Evolutionary conservation across 495 filamentous ascomycete genomes (phyloP).

Genomic region (Lasiosphaeris hirsuta): DNA sequence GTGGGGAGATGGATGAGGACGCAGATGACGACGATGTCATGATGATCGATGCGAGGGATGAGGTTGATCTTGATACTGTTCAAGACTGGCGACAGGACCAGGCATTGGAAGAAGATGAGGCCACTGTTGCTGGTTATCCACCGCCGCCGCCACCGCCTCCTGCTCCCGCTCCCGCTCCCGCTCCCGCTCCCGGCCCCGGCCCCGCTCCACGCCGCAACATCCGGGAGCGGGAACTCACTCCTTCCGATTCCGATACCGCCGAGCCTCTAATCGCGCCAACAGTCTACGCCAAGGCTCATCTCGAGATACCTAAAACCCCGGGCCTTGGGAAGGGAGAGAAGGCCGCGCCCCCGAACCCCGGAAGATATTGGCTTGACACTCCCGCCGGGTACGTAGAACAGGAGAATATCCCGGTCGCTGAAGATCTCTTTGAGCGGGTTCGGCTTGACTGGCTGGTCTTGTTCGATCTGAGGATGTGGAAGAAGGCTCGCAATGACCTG

Average conservation of each 20-base stretch:
- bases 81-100: conserved; percentile 44
- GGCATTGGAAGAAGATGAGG: conserved; percentile 60
- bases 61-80: conserved; percentile 59
- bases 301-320: conserved; percentile 58
- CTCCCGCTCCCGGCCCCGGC: conserved; percentile 33
- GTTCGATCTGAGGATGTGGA: conserved; percentile 96
- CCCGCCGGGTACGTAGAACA: conserved; percentile 60
- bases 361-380: conserved; percentile 81
- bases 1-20: conserved; percentile 44
- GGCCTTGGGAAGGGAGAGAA: conserved; percentile 34
- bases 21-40: conserved; percentile 53
- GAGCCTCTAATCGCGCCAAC: conserved; percentile 56
- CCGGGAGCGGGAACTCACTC: conserved; percentile 52
- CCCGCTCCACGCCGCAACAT: conserved; percentile 32
- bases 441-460: conserved; percentile 93
- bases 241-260: conserved; percentile 57
- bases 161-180: conserved; percentile 25
- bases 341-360: conserved; percentile 45
- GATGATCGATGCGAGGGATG: conserved; percentile 44
- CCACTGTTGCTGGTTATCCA: conserved; percentile 65
- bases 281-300: conserved; percentile 49
- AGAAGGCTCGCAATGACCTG: conserved; percentile 84
- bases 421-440: conserved; percentile 82
- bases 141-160: conserved; percentile 64
- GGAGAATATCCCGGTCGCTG: conserved; percentile 61